phyloP scores from a whole-genome alignment of 768 basidiomycete genomes.

The Tricholoma furcatifolium region DNA sequence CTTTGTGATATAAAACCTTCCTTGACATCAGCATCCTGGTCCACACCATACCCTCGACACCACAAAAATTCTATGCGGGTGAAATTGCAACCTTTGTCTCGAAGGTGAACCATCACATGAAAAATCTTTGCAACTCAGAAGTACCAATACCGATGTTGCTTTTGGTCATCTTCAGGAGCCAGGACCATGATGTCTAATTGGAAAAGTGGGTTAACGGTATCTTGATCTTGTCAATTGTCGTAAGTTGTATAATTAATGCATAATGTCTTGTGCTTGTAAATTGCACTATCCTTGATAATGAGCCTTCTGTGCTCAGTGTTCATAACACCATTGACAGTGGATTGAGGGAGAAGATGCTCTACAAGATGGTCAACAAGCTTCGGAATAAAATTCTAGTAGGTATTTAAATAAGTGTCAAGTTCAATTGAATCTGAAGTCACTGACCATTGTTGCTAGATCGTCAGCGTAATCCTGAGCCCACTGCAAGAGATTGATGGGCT shows the following conservation, averaged over 20 bases:
- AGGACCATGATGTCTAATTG: background rate
- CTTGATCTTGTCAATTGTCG: background rate
- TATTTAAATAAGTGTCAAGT: background rate
- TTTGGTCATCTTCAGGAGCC: background rate
- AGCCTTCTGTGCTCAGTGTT: constrained; percentile 17
- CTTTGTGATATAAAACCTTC: constrained; percentile 12
- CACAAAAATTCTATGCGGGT: constrained; percentile 25
- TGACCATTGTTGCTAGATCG: constrained; percentile 28
- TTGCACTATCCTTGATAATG: constrained; percentile 14
- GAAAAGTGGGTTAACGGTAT: background rate
- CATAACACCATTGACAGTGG: constrained; percentile 10
- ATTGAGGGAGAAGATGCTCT: constrained; percentile 7
- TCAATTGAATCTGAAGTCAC: background rate
- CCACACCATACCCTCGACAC: constrained; percentile 23
- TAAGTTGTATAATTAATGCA: background rate
- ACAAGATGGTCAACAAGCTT: constrained; percentile 26
- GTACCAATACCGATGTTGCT: constrained; percentile 32
- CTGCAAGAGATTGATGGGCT: background rate
- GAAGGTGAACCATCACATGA: constrained; percentile 21
- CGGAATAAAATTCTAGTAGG: constrained; percentile 24
- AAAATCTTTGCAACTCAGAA: constrained; percentile 24
- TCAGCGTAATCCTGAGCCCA: constrained; percentile 1
- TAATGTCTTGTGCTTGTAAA: constrained; percentile 12
- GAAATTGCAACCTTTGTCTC: background rate
- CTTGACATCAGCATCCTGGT: constrained; percentile 8